Evolutionary conservation across 768 basidiomycete species (phyloP).

Genomic region (Neoboletus magnificus): DNA sequence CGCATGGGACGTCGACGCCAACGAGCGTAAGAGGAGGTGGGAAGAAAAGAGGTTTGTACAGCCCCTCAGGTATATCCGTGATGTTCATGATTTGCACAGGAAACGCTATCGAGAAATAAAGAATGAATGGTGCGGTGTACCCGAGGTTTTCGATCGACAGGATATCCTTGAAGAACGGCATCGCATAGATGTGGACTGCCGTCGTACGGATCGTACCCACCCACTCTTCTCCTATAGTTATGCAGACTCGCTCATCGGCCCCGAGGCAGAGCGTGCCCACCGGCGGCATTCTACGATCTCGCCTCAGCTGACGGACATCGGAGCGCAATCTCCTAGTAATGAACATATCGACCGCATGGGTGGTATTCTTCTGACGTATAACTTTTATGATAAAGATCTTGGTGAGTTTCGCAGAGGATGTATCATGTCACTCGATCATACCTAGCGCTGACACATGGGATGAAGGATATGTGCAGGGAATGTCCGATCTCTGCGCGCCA

Average conservation of each 20-base stretch:
- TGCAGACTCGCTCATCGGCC: slow-evolving; percentile 36
- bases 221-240: slow-evolving; percentile 68
- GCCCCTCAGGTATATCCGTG: background rate
- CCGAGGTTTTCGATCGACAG: slow-evolving; percentile 75
- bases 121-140: slow-evolving; percentile 77
- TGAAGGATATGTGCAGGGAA: slow-evolving; percentile 94
- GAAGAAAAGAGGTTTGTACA: slow-evolving; percentile 54
- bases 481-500: slow-evolving; percentile 95
- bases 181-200: slow-evolving; percentile 94
- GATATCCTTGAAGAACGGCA: slow-evolving; percentile 89
- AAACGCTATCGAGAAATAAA: slow-evolving; percentile 68
- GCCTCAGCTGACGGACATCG: slow-evolving; percentile 66
- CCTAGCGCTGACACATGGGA: slow-evolving; percentile 13
- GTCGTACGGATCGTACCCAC: slow-evolving; percentile 93
- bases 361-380: slow-evolving; percentile 84
- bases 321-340: slow-evolving; percentile 85
- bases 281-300: slow-evolving; percentile 71
- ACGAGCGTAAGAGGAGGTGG: slow-evolving; percentile 61
- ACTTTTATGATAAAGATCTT: slow-evolving; percentile 83
- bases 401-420: slow-evolving; percentile 46
- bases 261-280: slow-evolving; percentile 51
- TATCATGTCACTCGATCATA: background rate
- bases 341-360: slow-evolving; percentile 90
- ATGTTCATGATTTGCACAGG: slow-evolving; percentile 37
- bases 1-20: slow-evolving; percentile 69